Conservation (phyloP, 495 filamentous ascomycete genomes). For the Penicillium turbatum region DNA sequence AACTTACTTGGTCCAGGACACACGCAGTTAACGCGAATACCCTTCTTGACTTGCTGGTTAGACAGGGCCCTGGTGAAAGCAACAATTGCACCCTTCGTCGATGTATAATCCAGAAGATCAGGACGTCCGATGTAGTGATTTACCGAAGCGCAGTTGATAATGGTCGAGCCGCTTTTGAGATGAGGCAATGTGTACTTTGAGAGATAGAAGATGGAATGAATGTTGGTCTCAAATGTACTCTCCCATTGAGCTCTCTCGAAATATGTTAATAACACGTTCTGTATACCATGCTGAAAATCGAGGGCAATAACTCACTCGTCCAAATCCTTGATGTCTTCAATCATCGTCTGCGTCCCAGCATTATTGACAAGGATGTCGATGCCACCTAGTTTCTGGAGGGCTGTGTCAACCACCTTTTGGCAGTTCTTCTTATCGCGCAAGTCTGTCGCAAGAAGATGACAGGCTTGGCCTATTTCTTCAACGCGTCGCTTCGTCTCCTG, state of each 20-base stretch:
- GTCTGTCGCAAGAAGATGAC: slow-evolving; percentile 57
- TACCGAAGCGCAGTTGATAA: slow-evolving; percentile 78
- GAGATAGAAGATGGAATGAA: slow-evolving; percentile 68
- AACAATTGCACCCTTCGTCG: slow-evolving; percentile 76
- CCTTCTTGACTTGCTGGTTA: slow-evolving; percentile 66
- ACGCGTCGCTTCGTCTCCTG: slow-evolving; percentile 67
- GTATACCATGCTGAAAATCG: not conserved
- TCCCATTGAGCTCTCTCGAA: slow-evolving; percentile 66
- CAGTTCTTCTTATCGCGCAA: slow-evolving; percentile 61
- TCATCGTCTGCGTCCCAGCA: slow-evolving; percentile 70
- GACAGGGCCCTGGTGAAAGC: slow-evolving; percentile 74
- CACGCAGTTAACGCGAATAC: slow-evolving; percentile 75
- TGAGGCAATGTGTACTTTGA: slow-evolving; percentile 75
- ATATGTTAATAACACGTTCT: not conserved
- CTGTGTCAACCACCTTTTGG: slow-evolving; percentile 62
- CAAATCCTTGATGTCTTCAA: slow-evolving; percentile 65
- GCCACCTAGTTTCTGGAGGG: slow-evolving; percentile 57
- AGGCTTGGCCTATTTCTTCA: slow-evolving; percentile 59
- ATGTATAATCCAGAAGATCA: slow-evolving; percentile 81
- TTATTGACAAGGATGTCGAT: slow-evolving; percentile 83
- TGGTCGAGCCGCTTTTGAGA: slow-evolving; percentile 65
- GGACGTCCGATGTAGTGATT: slow-evolving; percentile 80
- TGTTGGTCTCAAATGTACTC: slow-evolving; percentile 68
- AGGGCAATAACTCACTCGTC: slow-evolving; percentile 50
- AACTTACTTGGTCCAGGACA: slow-evolving; percentile 63